Base-by-base conservation (phyloP, 441 rosid genomes). In the Kokia cookei region DNA sequence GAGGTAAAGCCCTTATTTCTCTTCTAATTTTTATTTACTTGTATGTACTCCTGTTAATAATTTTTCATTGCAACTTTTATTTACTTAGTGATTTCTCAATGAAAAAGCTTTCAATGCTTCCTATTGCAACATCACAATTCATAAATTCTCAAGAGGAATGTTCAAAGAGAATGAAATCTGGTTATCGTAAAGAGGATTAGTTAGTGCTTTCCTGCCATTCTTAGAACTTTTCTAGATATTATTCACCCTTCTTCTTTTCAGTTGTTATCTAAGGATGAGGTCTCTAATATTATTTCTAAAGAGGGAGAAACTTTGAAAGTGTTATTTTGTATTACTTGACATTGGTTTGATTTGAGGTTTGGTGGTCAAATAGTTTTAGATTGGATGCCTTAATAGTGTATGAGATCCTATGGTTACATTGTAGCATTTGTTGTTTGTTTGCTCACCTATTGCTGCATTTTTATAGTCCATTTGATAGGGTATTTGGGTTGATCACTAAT, bases 1-100 rank as follows among this genome's bases (percentile, higher is more conserved):
- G 99, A 96, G 99, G 99, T 93, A 83, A 48, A 62, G 15, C 45
- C 12, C 32, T 42, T 42, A 57, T 66, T 27, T 8, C 15, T 69
- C 58, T 70, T 72, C 43, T 70, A 1, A 42, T 57, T 73, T 32
- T 37, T 32, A 8, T 60, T 32, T 43, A 4, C 65, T 67, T 27
- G 37, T 65, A 19, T 50, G 6, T 67, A 19, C n/a, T 72, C 12
- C 63, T 14, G 7, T 75, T 55, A 15, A 70, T 53, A 69, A 7
- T 62, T 67, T 17, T 37, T 15, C 12, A 17, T 42, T 19, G 69
- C 51, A 19, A 42, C 63, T 76, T 45, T 9, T 22, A 10, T 57
- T 63, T 61, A 58, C 3, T 66, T 22, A 40, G 3, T 62, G 26
- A 64, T 58, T 13, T 17, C 22, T 65, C 26, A 5, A 42, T 47